These are phyloP conservation scores for Corynascus novoguineensis DNA, from an alignment of 495 filamentous ascomycete genomes.

Conservation along the genomic window DNA sequence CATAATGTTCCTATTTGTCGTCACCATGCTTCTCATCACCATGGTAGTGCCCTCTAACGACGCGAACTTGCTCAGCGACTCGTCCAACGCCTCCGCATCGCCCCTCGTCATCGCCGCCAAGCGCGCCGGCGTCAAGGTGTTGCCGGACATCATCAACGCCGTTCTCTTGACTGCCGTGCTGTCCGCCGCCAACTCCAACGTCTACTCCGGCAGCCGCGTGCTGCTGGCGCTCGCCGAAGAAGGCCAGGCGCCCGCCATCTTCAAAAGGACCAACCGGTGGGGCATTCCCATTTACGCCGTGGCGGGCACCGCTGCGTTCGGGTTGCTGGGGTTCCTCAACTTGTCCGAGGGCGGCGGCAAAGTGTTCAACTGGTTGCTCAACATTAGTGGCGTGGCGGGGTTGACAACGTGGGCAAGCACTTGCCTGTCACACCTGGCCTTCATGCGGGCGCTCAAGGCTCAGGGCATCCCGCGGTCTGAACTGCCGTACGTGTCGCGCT, in stretches of 20 bases:
- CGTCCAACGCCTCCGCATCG: conserved; percentile 53
- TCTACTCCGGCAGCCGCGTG: conserved; percentile 59
- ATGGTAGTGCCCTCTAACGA: conserved; percentile 58
- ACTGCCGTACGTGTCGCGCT: conserved; percentile 53
- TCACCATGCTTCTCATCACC: conserved; percentile 62
- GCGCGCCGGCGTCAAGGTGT: conserved; percentile 56
- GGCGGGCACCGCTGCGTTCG: conserved; percentile 37
- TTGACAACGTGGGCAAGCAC: conserved; percentile 63
- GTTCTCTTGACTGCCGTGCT: conserved; percentile 60
- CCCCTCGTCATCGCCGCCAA: conserved; percentile 66
- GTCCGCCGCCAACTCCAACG: conserved; percentile 51
- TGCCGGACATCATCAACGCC: conserved; percentile 67
- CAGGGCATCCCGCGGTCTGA: conserved; percentile 49
- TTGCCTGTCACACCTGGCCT: conserved; percentile 54
- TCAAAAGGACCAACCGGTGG: conserved; percentile 32
- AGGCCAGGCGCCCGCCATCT: conserved; percentile 52
- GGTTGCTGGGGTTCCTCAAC: conserved; percentile 53
- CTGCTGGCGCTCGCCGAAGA: conserved; percentile 58
- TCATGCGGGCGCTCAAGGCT: conserved; percentile 53
- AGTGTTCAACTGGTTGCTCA: conserved; percentile 55
- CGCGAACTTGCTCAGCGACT: conserved; percentile 42
- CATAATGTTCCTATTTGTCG: conserved; percentile 61
- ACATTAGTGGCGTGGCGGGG: conserved; percentile 61
- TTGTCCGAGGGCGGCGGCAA: conserved; percentile 40
- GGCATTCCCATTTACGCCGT: conserved; percentile 44